These are phyloP conservation scores for Eucalyptus pauciflora DNA, from an alignment of 345 rosid species.

Conservation along the genomic window DNA sequence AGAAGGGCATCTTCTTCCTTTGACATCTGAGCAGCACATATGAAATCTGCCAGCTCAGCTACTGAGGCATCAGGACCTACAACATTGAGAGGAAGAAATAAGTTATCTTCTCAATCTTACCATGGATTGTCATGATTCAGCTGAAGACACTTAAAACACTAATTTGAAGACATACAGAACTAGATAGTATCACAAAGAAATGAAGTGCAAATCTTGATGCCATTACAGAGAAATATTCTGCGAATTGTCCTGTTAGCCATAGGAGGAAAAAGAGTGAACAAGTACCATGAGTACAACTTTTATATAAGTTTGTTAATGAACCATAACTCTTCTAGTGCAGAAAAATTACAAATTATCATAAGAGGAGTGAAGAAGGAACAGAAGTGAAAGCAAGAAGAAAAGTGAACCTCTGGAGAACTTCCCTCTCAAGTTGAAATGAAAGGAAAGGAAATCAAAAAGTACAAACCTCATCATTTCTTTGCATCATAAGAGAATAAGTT, in stretches of 20 bases:
- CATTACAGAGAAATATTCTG: neutral
- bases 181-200: neutral
- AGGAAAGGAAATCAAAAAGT: neutral
- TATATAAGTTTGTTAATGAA: neutral
- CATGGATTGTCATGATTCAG: neutral
- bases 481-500: neutral
- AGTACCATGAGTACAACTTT: neutral
- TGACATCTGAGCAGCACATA: constrained; percentile 73
- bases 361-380: neutral
- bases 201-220: neutral
- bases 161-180: neutral
- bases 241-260: neutral
- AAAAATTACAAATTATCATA: neutral
- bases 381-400: neutral
- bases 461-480: neutral
- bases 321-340: neutral
- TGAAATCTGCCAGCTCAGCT: constrained; percentile 61
- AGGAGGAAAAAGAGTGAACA: neutral
- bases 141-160: neutral
- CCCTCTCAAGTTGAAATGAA: neutral
- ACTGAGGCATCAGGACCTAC: constrained; percentile 49
- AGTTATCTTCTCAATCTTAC: neutral
- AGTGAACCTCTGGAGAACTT: neutral
- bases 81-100: neutral
- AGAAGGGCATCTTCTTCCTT: constrained; percentile 43